Evolutionary conservation across 2,329 filamentous ascomycete genomes (phyloP), one percentile per base, ranked within the genome.

Genomic region (Colletotrichum costaricense): DNA sequence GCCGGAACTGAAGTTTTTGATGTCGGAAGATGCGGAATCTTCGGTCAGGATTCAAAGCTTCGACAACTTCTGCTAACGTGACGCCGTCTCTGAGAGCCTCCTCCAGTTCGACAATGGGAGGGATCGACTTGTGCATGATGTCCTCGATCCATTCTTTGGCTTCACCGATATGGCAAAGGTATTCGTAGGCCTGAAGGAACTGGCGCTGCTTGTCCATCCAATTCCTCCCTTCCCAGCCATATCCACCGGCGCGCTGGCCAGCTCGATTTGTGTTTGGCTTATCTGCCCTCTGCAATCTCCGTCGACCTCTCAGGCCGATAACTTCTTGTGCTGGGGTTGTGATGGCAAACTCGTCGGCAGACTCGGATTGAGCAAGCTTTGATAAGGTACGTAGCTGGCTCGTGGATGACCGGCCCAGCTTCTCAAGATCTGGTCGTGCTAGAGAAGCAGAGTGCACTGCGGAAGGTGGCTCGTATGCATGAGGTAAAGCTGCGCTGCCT

Each of bases 121-220:
- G 95, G 49, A 99, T 94, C 64, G 93, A 88, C 76, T 93, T 92
- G 75, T 96, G 91, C 69, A 97, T 94, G 73, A 98, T 91, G 80
- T 97, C 88, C 80, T 99, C 97, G 76, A 99, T 98, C 97, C 97
- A 99, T 83, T 98, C 96, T 81, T 98, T 98, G 26, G 97, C 97
- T 86, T 99, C 97, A 81, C 97, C 97, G 76, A 99, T 98, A 80
- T 99, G 97, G 81, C 97, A 99, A 49, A 99, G 92, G 81, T 99
- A 99, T 82, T 99, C 97, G 80, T 99, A 99, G 7, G 97, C 97
- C 82, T 97, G 94, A 66, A 99, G 85, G 79, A 98, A 98, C 81
- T 98, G 96, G 30, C 97, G 91, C 81, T 99, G 96, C 81, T 97
- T 97, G 82, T 99, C 97, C 96, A 99, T 99, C 97, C 97, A 99